phyloP scores from a whole-genome alignment of 1,139 yeast genomes.

The Suhomyces atakaporum region DNA sequence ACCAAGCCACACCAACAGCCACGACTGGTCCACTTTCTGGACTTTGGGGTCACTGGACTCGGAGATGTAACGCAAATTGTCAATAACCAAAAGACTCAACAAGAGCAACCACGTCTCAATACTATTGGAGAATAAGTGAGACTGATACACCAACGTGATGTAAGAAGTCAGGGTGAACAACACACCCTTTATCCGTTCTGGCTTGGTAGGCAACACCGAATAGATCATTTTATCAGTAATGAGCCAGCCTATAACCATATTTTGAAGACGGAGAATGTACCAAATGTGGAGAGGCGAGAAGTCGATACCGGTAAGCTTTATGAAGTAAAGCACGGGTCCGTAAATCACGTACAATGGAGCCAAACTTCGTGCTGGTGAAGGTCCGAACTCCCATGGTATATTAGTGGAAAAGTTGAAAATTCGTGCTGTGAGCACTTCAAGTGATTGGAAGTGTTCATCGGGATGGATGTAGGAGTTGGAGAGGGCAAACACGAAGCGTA shows the following conservation, averaged over 20 bases:
- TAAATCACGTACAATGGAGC: conserved; percentile 69
- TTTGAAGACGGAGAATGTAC: conserved; percentile 58
- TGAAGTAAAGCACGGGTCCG: conserved; percentile 59
- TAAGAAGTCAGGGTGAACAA: conserved; percentile 76
- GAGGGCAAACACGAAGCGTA: conserved; percentile 60
- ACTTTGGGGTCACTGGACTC: conserved; percentile 17
- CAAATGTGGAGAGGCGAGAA: conserved; percentile 52
- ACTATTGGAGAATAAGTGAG: conserved; percentile 87
- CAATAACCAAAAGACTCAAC: conserved; percentile 52
- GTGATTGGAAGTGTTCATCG: conserved; percentile 92
- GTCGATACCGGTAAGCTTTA: conserved; percentile 23
- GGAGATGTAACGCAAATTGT: conserved; percentile 40
- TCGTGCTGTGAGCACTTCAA: conserved; percentile 64
- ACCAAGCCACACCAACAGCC: conserved; percentile 48
- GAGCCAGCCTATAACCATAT: conserved; percentile 60
- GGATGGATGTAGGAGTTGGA: conserved; percentile 92
- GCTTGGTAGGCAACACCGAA: conserved; percentile 55
- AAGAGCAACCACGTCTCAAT: conserved; percentile 74
- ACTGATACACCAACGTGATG: conserved; percentile 75
- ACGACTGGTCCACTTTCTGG: conserved; percentile 10
- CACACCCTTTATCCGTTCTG: conserved; percentile 63
- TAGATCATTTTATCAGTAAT: conserved; percentile 54
- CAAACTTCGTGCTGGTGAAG: conserved; percentile 69
- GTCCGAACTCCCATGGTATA: conserved; percentile 84
- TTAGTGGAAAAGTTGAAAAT: conserved; percentile 54